These are phyloP conservation scores for Pseudogymnoascus sp. DNA, from an alignment of 2,329 filamentous ascomycete genomes.

Conservation along the genomic window DNA sequence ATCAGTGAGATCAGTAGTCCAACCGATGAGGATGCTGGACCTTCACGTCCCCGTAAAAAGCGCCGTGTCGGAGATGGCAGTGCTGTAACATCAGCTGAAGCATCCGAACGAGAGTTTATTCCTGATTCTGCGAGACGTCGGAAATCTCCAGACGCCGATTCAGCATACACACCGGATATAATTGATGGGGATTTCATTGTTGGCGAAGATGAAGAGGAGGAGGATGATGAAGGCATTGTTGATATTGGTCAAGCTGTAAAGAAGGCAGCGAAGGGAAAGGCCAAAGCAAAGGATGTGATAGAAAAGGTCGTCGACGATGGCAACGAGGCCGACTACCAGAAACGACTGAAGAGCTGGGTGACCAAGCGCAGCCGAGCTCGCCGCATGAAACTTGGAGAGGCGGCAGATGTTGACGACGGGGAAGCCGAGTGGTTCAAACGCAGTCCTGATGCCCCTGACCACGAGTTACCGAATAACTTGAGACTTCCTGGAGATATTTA, in stretches of 20 bases:
- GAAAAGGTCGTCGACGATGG: constrained; percentile 65
- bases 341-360: constrained; percentile 68
- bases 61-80: constrained; percentile 32
- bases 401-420: constrained; percentile 30
- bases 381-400: constrained; percentile 36
- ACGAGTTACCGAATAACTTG: constrained; percentile 62
- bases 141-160: constrained; percentile 27
- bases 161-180: constrained; percentile 24
- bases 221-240: constrained; percentile 32
- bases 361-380: constrained; percentile 53
- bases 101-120: constrained; percentile 23
- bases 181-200: constrained; percentile 21
- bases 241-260: constrained; percentile 32
- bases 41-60: constrained; percentile 50
- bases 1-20: constrained; percentile 30
- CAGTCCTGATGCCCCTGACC: constrained; percentile 73
- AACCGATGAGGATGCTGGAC: constrained; percentile 43
- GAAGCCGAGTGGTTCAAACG: constrained; percentile 73
- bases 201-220: constrained; percentile 30
- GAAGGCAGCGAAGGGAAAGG: constrained; percentile 22
- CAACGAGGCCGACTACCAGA: constrained; percentile 71
- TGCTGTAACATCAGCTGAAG: constrained; percentile 32
- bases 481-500: constrained; percentile 87
- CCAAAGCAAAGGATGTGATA: constrained; percentile 21
- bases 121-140: constrained; percentile 17